A percentile compares a stretch with the other conserved stretches of the same genome.
Evolutionary conservation across 148 eudicot species (phyloP).

Genomic region (Rhododendron vialii): DNA sequence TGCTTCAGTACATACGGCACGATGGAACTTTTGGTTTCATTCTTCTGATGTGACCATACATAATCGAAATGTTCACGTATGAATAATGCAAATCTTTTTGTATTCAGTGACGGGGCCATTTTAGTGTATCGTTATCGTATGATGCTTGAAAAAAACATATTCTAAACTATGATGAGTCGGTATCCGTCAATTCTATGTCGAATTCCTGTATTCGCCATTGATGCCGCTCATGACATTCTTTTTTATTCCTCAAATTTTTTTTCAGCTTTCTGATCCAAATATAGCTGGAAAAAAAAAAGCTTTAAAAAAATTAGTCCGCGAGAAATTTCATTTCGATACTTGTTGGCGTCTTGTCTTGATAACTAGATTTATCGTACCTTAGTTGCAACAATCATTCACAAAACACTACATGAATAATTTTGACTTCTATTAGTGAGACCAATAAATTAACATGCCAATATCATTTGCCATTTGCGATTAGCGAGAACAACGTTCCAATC

Average conservation of each 20-base stretch:
- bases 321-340: not conserved
- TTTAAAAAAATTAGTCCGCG: not conserved
- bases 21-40: not conserved
- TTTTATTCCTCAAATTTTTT: too few species aligned
- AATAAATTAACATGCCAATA: too few species aligned
- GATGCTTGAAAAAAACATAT: not conserved
- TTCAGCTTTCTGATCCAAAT: not conserved
- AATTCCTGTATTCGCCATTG: too few species aligned
- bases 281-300: not conserved
- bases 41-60: not conserved
- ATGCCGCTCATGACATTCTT: too few species aligned
- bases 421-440: too few species aligned
- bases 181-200: not conserved
- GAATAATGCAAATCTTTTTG: not conserved
- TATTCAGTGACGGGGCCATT: not conserved
- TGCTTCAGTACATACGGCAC: not conserved
- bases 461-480: too few species aligned
- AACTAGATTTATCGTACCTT: too few species aligned
- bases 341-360: not conserved
- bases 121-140: too few species aligned
- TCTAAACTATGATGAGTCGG: not conserved
- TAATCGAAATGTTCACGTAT: not conserved
- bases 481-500: too few species aligned
- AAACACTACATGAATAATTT: too few species aligned
- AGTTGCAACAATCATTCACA: too few species aligned